Evolutionary conservation across 352 stramenopile genomes (phyloP).

Genomic region (Phytopythium ostracodes): DNA sequence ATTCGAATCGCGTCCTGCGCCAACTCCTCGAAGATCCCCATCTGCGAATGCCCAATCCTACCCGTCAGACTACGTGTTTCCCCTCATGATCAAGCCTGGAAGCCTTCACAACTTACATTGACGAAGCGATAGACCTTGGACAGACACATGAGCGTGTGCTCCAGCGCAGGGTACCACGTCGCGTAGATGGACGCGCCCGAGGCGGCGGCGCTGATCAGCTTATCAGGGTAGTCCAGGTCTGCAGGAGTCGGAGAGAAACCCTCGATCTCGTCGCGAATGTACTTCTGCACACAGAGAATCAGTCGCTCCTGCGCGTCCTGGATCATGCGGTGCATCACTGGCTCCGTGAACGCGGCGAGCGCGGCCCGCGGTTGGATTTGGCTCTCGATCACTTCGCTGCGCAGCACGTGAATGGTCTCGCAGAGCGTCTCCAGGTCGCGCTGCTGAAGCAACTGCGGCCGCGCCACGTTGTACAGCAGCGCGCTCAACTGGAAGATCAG

Average conservation of each 20-base stretch:
- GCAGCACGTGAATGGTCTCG: slow-evolving; percentile 73
- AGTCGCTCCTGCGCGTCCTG: slow-evolving; percentile 80
- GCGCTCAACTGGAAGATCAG: slow-evolving; percentile 77
- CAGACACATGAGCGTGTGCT: slow-evolving; percentile 82
- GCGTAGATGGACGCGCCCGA: slow-evolving; percentile 50
- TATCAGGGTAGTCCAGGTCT: slow-evolving; percentile 75
- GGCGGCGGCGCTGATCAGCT: slow-evolving; percentile 34
- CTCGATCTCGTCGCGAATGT: slow-evolving; percentile 81
- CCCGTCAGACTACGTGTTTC: neutral
- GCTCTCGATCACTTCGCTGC: slow-evolving; percentile 74
- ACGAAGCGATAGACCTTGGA: slow-evolving; percentile 85
- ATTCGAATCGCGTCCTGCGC: slow-evolving; percentile 81
- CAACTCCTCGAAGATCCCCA: slow-evolving; percentile 84
- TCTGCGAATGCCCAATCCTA: slow-evolving; percentile 35
- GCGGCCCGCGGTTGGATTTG: slow-evolving; percentile 50
- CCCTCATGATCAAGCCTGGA: neutral
- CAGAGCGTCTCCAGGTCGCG: slow-evolving; percentile 76
- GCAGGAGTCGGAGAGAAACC: slow-evolving; percentile 46
- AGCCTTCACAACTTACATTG: slow-evolving; percentile 36
- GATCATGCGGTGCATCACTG: slow-evolving; percentile 82
- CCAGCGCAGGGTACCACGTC: slow-evolving; percentile 80
- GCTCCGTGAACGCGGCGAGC: slow-evolving; percentile 52
- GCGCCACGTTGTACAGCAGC: slow-evolving; percentile 64
- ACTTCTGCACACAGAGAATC: slow-evolving; percentile 83
- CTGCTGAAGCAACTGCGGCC: slow-evolving; percentile 63